phyloP scores from a whole-genome alignment of 192 early-diverging fungal species.

The Rhizophagus prolifer region DNA sequence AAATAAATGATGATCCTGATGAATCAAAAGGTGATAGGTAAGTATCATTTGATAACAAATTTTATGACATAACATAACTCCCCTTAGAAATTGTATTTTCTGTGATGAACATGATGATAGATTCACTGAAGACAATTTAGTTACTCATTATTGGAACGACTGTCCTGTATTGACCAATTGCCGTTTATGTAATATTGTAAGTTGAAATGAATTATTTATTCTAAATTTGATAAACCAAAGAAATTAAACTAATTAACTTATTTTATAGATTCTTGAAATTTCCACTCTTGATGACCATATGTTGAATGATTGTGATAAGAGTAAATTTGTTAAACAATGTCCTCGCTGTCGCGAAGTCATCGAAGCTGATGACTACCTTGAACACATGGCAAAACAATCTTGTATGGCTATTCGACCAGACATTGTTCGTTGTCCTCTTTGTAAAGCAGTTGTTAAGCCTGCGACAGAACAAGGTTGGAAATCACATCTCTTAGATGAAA shows the following conservation, averaged over 20 bases:
- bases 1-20: conserved; percentile 1
- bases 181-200: conserved; percentile 67
- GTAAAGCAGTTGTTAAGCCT: conserved; percentile 52
- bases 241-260: neutral
- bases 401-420: conserved; percentile 36
- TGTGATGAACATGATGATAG: conserved; percentile 63
- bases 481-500: conserved; percentile 52
- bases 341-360: conserved; percentile 63
- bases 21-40: conserved; percentile 18
- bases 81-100: conserved; percentile 72
- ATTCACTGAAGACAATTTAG: conserved; percentile 70
- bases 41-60: neutral
- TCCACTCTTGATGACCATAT: conserved; percentile 64
- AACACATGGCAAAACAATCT: conserved; percentile 48
- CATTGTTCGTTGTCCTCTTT: conserved; percentile 59
- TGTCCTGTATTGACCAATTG: conserved; percentile 73
- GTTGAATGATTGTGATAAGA: conserved; percentile 62
- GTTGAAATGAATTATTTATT: conserved; percentile 8
- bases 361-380: conserved; percentile 46
- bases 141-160: conserved; percentile 75
- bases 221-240: neutral
- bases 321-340: conserved; percentile 59
- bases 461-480: conserved; percentile 64
- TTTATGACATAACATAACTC: too few relatives aligned
- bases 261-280: conserved; percentile 67